Evolutionary conservation across 164 flowering plant genomes (phyloP).

Genomic region (Berberis vulgaris): DNA sequence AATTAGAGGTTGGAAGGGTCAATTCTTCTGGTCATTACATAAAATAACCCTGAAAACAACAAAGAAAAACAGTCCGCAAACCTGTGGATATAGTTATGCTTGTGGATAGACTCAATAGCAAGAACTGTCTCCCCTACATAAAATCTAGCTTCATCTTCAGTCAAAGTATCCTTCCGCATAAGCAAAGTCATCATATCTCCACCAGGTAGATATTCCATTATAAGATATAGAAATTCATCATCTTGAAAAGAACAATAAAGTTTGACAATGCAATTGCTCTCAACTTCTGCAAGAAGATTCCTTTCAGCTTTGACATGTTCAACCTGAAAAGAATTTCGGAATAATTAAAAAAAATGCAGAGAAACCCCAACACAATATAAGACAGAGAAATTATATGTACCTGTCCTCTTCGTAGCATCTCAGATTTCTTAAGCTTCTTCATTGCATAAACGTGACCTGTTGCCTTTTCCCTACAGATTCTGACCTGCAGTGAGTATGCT

Average conservation of each 20-base stretch:
- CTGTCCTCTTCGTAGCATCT: slow-evolving; percentile 99
- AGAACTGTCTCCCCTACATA: slow-evolving; percentile 90
- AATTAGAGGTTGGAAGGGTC: slow-evolving; percentile 1
- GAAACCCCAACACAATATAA: background rate
- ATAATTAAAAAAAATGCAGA: slow-evolving; percentile 2
- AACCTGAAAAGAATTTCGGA: slow-evolving; percentile 34
- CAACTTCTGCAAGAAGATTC: slow-evolving; percentile 93
- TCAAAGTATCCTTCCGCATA: slow-evolving; percentile 90
- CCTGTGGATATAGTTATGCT: slow-evolving; percentile 95
- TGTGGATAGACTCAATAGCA: slow-evolving; percentile 95
- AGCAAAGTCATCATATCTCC: slow-evolving; percentile 99
- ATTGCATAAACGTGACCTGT: slow-evolving; percentile 91
- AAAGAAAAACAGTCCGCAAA: slow-evolving; percentile 13
- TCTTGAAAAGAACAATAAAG: slow-evolving; percentile 98
- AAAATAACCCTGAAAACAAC: slow-evolving; percentile 3
- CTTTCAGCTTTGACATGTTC: slow-evolving; percentile 99
- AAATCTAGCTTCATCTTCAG: slow-evolving; percentile 92
- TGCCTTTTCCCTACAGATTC: slow-evolving; percentile 73
- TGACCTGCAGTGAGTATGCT: slow-evolving; percentile 45
- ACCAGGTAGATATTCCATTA: slow-evolving; percentile 98
- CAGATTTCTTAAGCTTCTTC: slow-evolving; percentile 96
- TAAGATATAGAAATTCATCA: slow-evolving; percentile 81
- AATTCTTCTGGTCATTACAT: background rate
- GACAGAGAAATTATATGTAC: slow-evolving; percentile 18
- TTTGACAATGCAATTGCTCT: slow-evolving; percentile 96